These are phyloP conservation scores for Trichophyton rubrum DNA, from an alignment of 2,329 filamentous ascomycete genomes.

Conservation along the genomic window DNA sequence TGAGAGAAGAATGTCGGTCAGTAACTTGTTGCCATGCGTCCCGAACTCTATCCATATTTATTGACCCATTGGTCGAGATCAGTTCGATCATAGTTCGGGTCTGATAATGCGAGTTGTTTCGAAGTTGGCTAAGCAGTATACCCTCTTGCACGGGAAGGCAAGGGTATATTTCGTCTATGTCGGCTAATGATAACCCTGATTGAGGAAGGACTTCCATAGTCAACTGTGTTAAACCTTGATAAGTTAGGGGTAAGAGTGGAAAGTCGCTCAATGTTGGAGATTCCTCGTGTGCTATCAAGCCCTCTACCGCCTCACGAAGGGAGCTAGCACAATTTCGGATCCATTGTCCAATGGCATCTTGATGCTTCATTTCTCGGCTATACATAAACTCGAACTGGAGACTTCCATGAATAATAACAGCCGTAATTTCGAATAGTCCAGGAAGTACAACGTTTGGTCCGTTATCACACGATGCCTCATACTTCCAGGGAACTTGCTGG, in stretches of 20 bases:
- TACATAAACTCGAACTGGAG: conserved; percentile 41
- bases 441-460: conserved; percentile 35
- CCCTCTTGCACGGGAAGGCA: conserved; percentile 20
- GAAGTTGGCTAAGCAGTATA: conserved; percentile 9
- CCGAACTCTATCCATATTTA: conserved; percentile 1
- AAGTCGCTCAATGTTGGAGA: conserved; percentile 33
- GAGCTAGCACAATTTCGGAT: conserved; percentile 27
- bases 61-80: background rate
- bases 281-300: conserved; percentile 16
- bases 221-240: conserved; percentile 29
- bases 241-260: conserved; percentile 32
- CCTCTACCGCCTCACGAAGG: conserved; percentile 20
- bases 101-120: conserved; percentile 2
- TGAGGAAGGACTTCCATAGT: conserved; percentile 24
- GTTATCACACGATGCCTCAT: conserved; percentile 34
- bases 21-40: conserved; percentile 9
- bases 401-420: conserved; percentile 35
- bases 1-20: conserved; percentile 6
- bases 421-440: conserved; percentile 42
- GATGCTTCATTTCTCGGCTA: conserved; percentile 38
- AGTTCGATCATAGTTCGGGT: conserved; percentile 8
- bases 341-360: conserved; percentile 34
- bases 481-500: conserved; percentile 32
- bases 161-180: conserved; percentile 20
- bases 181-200: conserved; percentile 20